These are phyloP conservation scores for Populus hybrid DNA, from an alignment of 441 rosid species.

Conservation along the genomic window DNA sequence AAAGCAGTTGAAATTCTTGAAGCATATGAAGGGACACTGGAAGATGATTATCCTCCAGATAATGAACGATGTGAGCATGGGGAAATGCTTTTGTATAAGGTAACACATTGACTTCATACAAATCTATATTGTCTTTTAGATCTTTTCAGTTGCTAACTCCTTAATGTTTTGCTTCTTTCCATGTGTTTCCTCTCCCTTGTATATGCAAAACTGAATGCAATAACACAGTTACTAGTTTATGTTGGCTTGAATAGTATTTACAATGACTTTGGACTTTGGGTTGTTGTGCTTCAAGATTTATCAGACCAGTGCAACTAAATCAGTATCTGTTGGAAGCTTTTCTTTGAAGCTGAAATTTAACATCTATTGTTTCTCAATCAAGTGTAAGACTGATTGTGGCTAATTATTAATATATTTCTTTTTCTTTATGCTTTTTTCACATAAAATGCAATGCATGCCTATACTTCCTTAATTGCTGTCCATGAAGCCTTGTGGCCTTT, in stretches of 20 bases:
- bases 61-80: slow-evolving; percentile 97
- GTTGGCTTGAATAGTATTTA: neutral
- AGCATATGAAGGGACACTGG: slow-evolving; percentile 99
- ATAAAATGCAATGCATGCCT: neutral
- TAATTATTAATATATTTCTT: neutral
- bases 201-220: neutral
- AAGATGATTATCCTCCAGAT: slow-evolving; percentile 98
- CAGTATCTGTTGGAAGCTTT: neutral
- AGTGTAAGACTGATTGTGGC: neutral
- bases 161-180: neutral
- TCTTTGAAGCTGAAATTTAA: slow-evolving; percentile 3
- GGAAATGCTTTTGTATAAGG: slow-evolving; percentile 99
- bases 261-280: neutral
- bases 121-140: neutral
- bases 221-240: neutral
- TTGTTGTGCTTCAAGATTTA: neutral
- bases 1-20: slow-evolving; percentile 99
- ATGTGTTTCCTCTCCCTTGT: neutral
- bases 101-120: slow-evolving; percentile 23
- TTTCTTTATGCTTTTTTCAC: neutral
- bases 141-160: neutral
- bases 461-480: neutral
- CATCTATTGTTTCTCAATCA: neutral
- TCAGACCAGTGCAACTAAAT: neutral
- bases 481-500: neutral